Evolutionary conservation across 208 protist genomes (phyloP).

Genomic region (Wallacemonas rigidus): DNA sequence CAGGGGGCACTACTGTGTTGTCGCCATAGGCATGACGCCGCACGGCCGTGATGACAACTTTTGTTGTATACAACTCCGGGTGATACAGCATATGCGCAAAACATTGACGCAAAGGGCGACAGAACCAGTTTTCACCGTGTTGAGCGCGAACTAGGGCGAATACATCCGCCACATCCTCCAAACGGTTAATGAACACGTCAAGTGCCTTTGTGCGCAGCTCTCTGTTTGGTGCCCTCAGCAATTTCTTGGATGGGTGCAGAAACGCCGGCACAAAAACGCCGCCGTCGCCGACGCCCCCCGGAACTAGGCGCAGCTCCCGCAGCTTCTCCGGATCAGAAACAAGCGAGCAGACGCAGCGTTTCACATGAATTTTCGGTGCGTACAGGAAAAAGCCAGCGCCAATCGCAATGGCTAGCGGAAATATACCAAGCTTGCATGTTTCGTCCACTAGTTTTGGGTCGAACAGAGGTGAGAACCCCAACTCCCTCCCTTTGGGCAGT

Average conservation of each 20-base stretch:
- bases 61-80: slow-evolving; percentile 49
- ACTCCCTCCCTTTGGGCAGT: slow-evolving; percentile 39
- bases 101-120: slow-evolving; percentile 61
- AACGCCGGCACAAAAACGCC: slow-evolving; percentile 25
- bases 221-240: slow-evolving; percentile 34
- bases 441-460: slow-evolving; percentile 66
- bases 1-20: neutral
- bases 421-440: slow-evolving; percentile 74
- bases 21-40: slow-evolving; percentile 47
- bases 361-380: slow-evolving; percentile 70
- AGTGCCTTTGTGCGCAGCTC: slow-evolving; percentile 27
- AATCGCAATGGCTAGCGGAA: slow-evolving; percentile 54
- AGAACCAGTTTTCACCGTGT: slow-evolving; percentile 89
- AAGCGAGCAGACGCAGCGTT: slow-evolving; percentile 45
- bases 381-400: slow-evolving; percentile 44
- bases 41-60: slow-evolving; percentile 73
- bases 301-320: slow-evolving; percentile 40
- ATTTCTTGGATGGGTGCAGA: slow-evolving; percentile 57
- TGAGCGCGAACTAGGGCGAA: slow-evolving; percentile 62
- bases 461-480: slow-evolving; percentile 74
- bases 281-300: slow-evolving; percentile 27
- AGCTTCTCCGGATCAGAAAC: slow-evolving; percentile 21
- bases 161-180: slow-evolving; percentile 60
- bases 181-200: slow-evolving; percentile 73
- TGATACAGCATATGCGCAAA: slow-evolving; percentile 73